Evolutionary conservation across 176 grass and related monocot species (phyloP), one percentile per base, ranked within the genome.

Genomic region (Aegilops sharonensis): DNA sequence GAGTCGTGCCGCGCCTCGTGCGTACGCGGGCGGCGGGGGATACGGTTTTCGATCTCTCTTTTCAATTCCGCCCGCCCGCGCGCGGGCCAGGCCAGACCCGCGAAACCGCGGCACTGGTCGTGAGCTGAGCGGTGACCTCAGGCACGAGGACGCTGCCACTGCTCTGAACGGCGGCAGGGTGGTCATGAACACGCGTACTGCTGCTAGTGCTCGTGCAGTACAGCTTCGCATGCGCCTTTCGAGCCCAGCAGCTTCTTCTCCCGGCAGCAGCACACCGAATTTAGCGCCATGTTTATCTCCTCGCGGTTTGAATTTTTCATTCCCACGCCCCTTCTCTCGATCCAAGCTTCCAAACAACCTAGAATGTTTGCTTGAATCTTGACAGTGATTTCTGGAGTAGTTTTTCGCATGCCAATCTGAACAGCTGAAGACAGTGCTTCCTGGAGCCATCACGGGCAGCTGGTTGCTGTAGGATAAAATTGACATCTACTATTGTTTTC

Each of bases 101-200:
- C 25, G 77, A 64, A 78, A 68, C 59, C 45, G 68, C 50, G 30
- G 23, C 13, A 4, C 7, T 4, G 4, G 7, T 13, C 21, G 15
- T 59, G 8, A 62, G 75, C 35, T 62, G 29, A 60, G 80, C 80
- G 42, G 34, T 83, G 85, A 87, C 75, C 2, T 79, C 84, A 72
- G 56, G 56, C 3, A 11, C 0, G 6, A 5, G n/a, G 64, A 7
- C 0, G 20, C 0, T 1, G 1, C 11, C 12, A 11, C 34, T 11
- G 80, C 47, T 21, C n/a, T 8, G 3, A n/a, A 17, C 43, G 29
- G 15, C 43, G 11, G 47, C 66, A 83, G 36, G 40, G 37, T 39
- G 54, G 32, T 35, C 21, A 35, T 30, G 12, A 21, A 5, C 12
- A 8, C 18, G 32, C 54, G 32, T 78, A 4, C 9, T 12, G 10